Percentiles rank a stretch among this genome's conserved stretches.
Conservation (phyloP, 768 basidiomycete species). For the Calocera viscosa region DNA sequence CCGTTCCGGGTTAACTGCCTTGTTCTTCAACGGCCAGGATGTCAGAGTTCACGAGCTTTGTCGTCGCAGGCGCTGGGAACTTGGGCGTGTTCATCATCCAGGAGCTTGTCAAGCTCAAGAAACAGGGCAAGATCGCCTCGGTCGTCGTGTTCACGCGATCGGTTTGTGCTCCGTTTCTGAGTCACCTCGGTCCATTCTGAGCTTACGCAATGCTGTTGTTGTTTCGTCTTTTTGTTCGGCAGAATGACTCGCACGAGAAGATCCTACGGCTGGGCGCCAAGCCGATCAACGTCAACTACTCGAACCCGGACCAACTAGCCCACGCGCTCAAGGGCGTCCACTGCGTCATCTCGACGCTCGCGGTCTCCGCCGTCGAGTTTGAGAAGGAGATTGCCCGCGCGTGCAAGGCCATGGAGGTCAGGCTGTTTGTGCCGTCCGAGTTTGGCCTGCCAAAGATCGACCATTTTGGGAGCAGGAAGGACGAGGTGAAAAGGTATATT, state of each 20-base stretch:
- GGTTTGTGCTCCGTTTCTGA: not conserved
- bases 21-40: not conserved
- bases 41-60: conserved; percentile 11
- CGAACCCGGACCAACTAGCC: not conserved
- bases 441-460: not conserved
- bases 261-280: conserved; percentile 1
- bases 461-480: not conserved
- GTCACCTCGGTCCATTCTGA: not conserved
- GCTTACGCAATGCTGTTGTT: not conserved
- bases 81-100: conserved; percentile 11
- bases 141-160: not conserved
- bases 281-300: not conserved
- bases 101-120: conserved; percentile 11
- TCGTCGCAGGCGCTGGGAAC: conserved; percentile 11
- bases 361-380: not conserved
- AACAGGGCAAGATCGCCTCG: not conserved
- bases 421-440: conserved; percentile 1
- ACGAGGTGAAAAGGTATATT: not conserved
- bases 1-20: too few relatives aligned
- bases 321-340: conserved; percentile 2
- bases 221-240: not conserved
- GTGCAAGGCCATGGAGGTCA: not conserved
- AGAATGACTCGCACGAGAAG: conserved; percentile 4
- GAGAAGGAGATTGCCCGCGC: conserved; percentile 2
- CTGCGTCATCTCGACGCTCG: not conserved